Base-by-base conservation (phyloP, 2,329 filamentous ascomycete species). In the Microsporum canis region DNA sequence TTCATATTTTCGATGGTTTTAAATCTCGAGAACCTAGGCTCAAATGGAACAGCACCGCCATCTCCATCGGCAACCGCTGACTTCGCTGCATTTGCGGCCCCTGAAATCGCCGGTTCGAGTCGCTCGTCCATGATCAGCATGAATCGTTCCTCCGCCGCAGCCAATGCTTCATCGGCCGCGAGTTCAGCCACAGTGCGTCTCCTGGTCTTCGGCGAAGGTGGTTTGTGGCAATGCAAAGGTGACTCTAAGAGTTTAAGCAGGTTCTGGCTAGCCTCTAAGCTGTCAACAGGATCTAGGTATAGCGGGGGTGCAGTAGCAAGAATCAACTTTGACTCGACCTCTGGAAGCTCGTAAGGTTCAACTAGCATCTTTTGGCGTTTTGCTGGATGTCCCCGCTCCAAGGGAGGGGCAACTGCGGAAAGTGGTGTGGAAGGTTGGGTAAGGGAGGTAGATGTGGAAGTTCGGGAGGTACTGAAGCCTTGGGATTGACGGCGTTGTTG, bases 161-260 rank as follows among this genome's bases (percentile, higher is more conserved):
- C 90, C 63, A 90, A 81, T 0, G 94, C 92, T 75, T 99, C 91
- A 70, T 99, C 94, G 5, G 92, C 92, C 6, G 90, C 94, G 78
- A 97, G 84, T 71, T 99, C 92, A 6, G 94, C 94, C 17, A 95
- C 87, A 0, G 94, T 99, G 64, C 92, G 85, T 79, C 99, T 97
- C 61, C 94, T 82, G 5, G 86, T 87, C 79, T 96, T 96, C 2
- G 91, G 91, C 63, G 88, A 83, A 0, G 94, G 92, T 7, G 90
- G 86, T 49, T 84, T 79, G 57, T 87, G 83, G 34, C 84, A 82
- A 72, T 96, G 89, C 61, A 90, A 84, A 5, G 91, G 88, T 71
- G 95, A 88, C 23, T 84, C 80, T 66, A 92, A 79, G 17, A 81
- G 79, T 34, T 89, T 84, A 2, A 97, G 79, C 2, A 95, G 79